Base-by-base conservation (phyloP, 768 basidiomycete species). In the Porphyrellus cyaneotinctus region DNA sequence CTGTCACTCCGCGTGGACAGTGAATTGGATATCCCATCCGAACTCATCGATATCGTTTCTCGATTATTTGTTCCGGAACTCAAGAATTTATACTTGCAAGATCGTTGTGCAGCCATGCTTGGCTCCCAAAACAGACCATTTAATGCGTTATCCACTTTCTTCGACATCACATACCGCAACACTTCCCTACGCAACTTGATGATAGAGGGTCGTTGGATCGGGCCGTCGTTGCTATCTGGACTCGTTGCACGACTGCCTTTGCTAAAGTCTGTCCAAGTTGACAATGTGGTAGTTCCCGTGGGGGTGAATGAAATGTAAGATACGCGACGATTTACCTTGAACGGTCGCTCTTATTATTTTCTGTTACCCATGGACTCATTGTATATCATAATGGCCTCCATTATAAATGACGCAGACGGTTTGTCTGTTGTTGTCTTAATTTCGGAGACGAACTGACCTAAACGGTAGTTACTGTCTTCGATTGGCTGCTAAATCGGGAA, bases 1-100 rank as follows among this genome's bases (percentile, higher is more conserved):
- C 70, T 88, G 24, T 75, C 76, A 33, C 66, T 88, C 20, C 62
- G 71, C 33, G 75, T 83, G 48, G 76, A 79, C 58, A 75, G 77
- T 23, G 69, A 67, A 26, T 79, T 83, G 42, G 81, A 85, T 60
- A 80, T 87, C 39, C 83, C 84, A 35, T 77, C 77, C 44, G 85
- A 87, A 60, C 72, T 87, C 26, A 65, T 75, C 18, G 72, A 74
- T 44, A 70, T 85, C 55, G 67, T 81, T 49, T 75, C 78, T 37
- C 77, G 78, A 53, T 58, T 85, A 18, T 73, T 69, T 17, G 69
- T 76, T 8, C 84, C 82, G 22, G 65, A 67, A 30, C 74, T 85
- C 30, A 70, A 64, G 51, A 73, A 70, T 26, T 69, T 88, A 39
- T 69, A 68, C 39, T 71, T 87, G 38, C 58, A 76, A 54, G 80